These are phyloP conservation scores for Senna tora DNA, from an alignment of 306 rosid genomes.

Conservation along the genomic window DNA sequence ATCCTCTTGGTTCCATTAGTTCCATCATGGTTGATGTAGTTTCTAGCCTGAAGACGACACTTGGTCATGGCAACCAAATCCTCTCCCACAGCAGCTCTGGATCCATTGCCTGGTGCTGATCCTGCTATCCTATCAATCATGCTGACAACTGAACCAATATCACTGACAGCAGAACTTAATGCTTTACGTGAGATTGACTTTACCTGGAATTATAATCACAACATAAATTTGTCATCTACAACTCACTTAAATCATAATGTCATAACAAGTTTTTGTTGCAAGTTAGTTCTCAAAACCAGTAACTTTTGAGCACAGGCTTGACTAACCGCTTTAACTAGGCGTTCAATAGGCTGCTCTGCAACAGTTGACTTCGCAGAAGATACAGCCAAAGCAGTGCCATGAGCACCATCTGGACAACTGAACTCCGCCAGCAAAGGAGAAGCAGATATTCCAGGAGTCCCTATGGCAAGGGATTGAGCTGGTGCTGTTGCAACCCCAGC, in stretches of 20 bases:
- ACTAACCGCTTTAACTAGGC: conserved; percentile 78
- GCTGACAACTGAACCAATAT: conserved; percentile 82
- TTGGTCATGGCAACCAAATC: conserved; percentile 92
- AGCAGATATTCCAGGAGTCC: conserved; percentile 98
- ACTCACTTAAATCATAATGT: conserved; percentile 19
- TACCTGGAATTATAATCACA: conserved; percentile 59
- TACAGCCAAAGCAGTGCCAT: conserved; percentile 56
- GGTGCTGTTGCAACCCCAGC: conserved; percentile 53
- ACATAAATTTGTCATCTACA: conserved; percentile 33
- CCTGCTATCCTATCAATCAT: conserved; percentile 96
- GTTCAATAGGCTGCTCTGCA: conserved; percentile 87
- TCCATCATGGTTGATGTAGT: conserved; percentile 72
- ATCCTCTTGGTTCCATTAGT: conserved; percentile 74
- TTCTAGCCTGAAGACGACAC: conserved; percentile 84
- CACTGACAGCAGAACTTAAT: conserved; percentile 78
- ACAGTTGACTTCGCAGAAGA: conserved; percentile 65
- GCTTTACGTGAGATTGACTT: conserved; percentile 72
- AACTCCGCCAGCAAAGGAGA: conserved; percentile 95
- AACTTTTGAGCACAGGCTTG: conserved; percentile 2
- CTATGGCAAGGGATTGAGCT: conserved; percentile 90
- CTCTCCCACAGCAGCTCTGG: conserved; percentile 97
- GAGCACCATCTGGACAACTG: conserved; percentile 65
- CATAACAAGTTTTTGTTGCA: conserved; percentile 8
- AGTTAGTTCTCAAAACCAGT: conserved; percentile 21
- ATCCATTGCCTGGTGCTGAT: conserved; percentile 93